These are phyloP conservation scores for Petunia hybrid DNA, from an alignment of 305 asterid species.

Conservation along the genomic window DNA sequence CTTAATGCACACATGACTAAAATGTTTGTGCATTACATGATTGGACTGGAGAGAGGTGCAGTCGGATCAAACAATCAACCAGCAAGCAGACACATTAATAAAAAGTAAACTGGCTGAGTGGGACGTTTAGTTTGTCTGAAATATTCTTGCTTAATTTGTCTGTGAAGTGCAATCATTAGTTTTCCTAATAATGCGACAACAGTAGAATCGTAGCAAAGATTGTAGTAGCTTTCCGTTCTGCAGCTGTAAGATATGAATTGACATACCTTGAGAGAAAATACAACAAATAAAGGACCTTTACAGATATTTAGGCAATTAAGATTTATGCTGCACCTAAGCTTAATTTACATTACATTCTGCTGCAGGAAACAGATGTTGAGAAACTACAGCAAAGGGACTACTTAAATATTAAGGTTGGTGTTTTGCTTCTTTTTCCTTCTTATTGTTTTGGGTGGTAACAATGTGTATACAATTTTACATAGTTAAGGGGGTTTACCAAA, in stretches of 20 bases:
- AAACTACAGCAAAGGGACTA: slow-evolving; percentile 96
- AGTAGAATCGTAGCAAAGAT: neutral
- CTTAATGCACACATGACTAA: neutral
- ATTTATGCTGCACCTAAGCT: slow-evolving; percentile 27
- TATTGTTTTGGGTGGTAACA: neutral
- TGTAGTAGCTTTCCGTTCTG: neutral
- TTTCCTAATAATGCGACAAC: neutral
- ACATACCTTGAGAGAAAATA: neutral
- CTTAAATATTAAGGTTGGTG: slow-evolving; percentile 74
- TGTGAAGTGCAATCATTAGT: neutral
- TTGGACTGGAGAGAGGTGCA: neutral
- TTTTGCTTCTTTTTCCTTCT: neutral
- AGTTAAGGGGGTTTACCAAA: neutral
- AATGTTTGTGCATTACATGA: neutral
- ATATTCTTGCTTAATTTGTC: slow-evolving; percentile 3
- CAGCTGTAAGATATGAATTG: neutral
- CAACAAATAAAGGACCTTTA: neutral
- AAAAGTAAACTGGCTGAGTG: neutral
- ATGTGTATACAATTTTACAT: slow-evolving; percentile 30
- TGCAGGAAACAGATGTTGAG: slow-evolving; percentile 96
- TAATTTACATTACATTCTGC: slow-evolving; percentile 36
- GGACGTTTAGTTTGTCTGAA: neutral
- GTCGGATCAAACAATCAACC: neutral
- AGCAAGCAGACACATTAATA: neutral
- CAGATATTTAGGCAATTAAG: neutral